These are phyloP conservation scores for Sporothrix phasma DNA, from an alignment of 2,329 filamentous ascomycete species.

Conservation along the genomic window DNA sequence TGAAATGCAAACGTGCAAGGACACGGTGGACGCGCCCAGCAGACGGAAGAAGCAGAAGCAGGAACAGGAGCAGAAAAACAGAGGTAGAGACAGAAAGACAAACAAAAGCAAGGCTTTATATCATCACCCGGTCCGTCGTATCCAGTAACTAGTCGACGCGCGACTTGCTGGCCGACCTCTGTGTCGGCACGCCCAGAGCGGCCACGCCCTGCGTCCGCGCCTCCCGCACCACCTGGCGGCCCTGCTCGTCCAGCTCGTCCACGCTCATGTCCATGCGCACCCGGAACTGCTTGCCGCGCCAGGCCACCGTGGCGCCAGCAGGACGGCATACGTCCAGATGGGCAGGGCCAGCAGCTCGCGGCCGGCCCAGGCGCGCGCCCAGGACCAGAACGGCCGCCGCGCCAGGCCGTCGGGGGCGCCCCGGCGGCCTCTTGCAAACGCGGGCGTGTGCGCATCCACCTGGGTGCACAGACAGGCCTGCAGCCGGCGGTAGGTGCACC, in stretches of 20 bases:
- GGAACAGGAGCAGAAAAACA: too few relatives aligned
- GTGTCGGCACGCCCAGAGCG: too few relatives aligned
- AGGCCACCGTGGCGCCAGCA: conserved; percentile 76
- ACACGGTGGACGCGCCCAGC: too few relatives aligned
- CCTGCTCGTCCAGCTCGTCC: conserved; percentile 30
- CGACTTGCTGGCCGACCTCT: background rate
- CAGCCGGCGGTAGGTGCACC: conserved; percentile 60
- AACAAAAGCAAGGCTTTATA: too few relatives aligned
- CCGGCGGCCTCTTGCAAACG: conserved; percentile 46
- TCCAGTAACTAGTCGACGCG: too few relatives aligned
- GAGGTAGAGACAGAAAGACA: too few relatives aligned
- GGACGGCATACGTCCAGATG: conserved; percentile 83
- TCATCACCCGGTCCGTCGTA: background rate
- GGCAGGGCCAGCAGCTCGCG: conserved; percentile 75
- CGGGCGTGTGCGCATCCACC: conserved; percentile 55
- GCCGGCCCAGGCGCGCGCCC: conserved; percentile 75
- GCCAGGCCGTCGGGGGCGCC: conserved; percentile 29
- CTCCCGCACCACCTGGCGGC: background rate
- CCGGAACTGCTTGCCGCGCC: conserved; percentile 74
- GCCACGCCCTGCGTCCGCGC: background rate
- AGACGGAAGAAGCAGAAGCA: too few relatives aligned
- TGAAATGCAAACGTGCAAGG: too few relatives aligned
- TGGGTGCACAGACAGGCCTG: conserved; percentile 65
- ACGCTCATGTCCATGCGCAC: conserved; percentile 82
- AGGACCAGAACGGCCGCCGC: conserved; percentile 53